These are phyloP conservation scores for Suhomyces pyralidae DNA, from an alignment of 805 yeast species.

Conservation along the genomic window DNA sequence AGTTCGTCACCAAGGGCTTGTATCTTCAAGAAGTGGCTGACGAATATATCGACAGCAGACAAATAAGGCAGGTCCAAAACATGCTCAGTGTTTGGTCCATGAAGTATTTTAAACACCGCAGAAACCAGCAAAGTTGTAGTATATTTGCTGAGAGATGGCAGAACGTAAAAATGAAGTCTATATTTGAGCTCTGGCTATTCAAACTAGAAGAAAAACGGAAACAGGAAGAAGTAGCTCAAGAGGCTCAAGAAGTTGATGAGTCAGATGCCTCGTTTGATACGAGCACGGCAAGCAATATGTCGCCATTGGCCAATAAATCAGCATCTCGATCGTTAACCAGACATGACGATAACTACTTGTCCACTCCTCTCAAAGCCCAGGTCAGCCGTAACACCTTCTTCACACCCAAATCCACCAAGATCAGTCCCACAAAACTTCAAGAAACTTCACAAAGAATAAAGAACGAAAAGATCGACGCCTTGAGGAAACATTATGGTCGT, in stretches of 20 bases:
- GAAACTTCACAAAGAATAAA: conserved; percentile 38
- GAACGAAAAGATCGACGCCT: conserved; percentile 32
- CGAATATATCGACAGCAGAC: conserved; percentile 26
- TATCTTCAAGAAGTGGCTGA: conserved; percentile 29
- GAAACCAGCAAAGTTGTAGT: conserved; percentile 35
- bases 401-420: conserved; percentile 24
- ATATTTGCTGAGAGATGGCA: conserved; percentile 34
- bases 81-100: conserved; percentile 35
- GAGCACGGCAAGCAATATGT: conserved; percentile 23
- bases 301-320: conserved; percentile 32
- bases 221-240: not conserved
- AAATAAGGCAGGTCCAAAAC: conserved; percentile 24
- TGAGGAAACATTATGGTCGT: conserved; percentile 30
- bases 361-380: conserved; percentile 34
- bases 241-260: not conserved
- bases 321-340: not conserved
- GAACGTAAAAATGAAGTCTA: conserved; percentile 20
- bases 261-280: conserved; percentile 13
- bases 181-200: conserved; percentile 39
- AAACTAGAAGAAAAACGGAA: conserved; percentile 16
- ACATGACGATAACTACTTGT: conserved; percentile 24
- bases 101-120: conserved; percentile 29
- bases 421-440: conserved; percentile 36
- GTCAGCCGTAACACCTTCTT: conserved; percentile 4
- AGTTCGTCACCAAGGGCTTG: conserved; percentile 19